Evolutionary conservation across 495 filamentous ascomycete genomes (phyloP), one percentile per base, ranked within the genome.

Genomic region (Aspergillus sparsus): DNA sequence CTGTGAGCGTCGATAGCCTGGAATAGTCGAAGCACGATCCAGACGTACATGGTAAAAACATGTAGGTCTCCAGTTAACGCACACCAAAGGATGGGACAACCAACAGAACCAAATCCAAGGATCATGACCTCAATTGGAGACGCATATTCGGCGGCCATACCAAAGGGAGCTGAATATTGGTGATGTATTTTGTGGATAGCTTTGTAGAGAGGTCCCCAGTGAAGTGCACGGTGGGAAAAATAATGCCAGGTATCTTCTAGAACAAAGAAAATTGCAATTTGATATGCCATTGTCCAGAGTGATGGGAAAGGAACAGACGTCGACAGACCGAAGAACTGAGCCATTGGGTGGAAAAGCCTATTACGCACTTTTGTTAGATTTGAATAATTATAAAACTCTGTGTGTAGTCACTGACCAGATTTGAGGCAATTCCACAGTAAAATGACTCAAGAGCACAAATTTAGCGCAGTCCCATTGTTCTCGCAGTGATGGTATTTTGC

Each of bases 211-310:
- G 90, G 89, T 6, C 91, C 92, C 86, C 93, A 97, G 82, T 98
- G 94, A 66, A 98, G 83, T 31, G 89, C 88, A 62, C 94, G 92
- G 77, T 98, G 94, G 51, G 84, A 87, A 85, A 93, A 98, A 80
- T 98, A 98, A 72, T 98, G 94, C 95, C 95, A 98, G 51, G 95
- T 82, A 75, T 98, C 94, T 73, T 98, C 94, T 67, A 97, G 71
- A 44, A 98, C 83, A 74, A 98, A 98, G 82, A 98, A 97, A 68
- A 97, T 80, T 39, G 87, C 83, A 58, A 98, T 96, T 59, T 98
- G 94, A 66, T 89, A 88, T 52, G 89, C 89, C 82, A 98, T 98
- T 56, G 85, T 95, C 71, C 83, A 86, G 63, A 89, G 58, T 8
- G 85, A 75, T 9, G 94, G 94, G 81, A 98, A 98, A 7, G 95